Conservation (phyloP, 2,329 filamentous ascomycete species). For the Cladobotryum protrusum region DNA sequence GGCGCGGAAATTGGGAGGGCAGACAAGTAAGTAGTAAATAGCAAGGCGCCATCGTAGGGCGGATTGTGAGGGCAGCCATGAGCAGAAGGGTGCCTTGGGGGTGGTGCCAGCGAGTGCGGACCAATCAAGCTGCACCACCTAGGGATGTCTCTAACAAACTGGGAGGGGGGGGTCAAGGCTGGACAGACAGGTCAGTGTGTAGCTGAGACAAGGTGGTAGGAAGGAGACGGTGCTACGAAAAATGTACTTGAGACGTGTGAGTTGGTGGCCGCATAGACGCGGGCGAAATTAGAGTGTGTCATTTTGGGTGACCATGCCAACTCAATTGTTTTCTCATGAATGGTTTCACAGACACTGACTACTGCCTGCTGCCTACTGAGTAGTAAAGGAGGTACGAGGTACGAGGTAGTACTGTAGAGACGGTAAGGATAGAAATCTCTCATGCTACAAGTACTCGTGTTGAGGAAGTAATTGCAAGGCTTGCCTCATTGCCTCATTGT, state of each 20-base stretch:
- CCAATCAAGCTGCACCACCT: not conserved
- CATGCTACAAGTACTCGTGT: no score
- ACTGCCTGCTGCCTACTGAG: no score
- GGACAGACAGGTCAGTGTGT: slow-evolving; percentile 1
- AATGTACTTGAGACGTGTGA: slow-evolving; percentile 4
- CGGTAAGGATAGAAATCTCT: no score
- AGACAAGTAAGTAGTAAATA: not conserved
- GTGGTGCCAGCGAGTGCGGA: not conserved
- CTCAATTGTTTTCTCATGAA: no score
- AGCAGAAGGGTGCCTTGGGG: slow-evolving; percentile 1
- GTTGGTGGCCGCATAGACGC: slow-evolving; percentile 4
- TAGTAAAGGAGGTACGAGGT: no score
- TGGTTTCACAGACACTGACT: no score
- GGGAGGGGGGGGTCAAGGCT: slow-evolving; percentile 2
- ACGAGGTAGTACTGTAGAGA: no score
- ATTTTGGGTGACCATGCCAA: not conserved
- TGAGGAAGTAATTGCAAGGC: not conserved
- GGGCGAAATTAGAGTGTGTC: slow-evolving; percentile 11
- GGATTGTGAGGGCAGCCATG: not conserved
- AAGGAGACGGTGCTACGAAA: not conserved
- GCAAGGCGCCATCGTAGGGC: slow-evolving; percentile 10
- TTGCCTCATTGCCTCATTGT: not conserved
- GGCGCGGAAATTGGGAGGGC: not conserved
- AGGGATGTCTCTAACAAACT: slow-evolving; percentile 5
- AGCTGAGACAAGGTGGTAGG: not conserved